Evolutionary conservation across 2,329 filamentous ascomycete genomes (phyloP).

Genomic region (Penicillium sp.): DNA sequence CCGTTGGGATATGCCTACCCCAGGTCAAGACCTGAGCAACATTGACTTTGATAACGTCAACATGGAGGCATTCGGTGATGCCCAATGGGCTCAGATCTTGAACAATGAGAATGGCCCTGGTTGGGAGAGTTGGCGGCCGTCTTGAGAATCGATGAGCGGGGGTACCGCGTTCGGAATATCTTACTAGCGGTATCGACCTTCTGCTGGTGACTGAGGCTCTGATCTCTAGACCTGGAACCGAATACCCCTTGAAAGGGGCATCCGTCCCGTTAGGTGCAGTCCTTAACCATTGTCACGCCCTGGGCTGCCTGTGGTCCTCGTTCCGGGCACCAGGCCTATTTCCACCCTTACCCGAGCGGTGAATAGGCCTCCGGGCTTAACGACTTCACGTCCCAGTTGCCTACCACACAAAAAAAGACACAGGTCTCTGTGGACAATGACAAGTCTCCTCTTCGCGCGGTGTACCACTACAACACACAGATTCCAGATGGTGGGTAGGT

Average conservation of each 20-base stretch:
- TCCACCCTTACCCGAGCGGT: neutral
- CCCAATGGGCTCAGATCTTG: conserved; percentile 40
- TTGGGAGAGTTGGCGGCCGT: conserved; percentile 32
- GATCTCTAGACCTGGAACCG: neutral
- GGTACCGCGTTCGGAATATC: neutral
- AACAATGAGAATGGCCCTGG: conserved; percentile 17
- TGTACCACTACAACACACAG: neutral
- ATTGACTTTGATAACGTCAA: conserved; percentile 22
- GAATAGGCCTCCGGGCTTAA: neutral
- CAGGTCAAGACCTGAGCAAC: conserved; percentile 15
- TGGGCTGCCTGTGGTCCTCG: neutral
- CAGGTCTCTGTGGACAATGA: neutral
- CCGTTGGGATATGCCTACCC: conserved; percentile 32
- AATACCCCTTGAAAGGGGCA: neutral
- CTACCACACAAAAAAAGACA: neutral
- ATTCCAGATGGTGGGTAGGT: neutral
- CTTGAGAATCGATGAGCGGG: conserved; percentile 12
- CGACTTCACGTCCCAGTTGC: neutral
- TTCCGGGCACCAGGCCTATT: neutral
- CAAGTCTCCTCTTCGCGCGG: neutral
- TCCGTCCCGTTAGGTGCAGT: neutral
- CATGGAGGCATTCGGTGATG: conserved; percentile 33
- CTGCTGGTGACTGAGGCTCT: neutral
- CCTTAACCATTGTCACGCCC: neutral
- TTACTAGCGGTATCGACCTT: neutral